Percentiles rank a stretch among this genome's conserved stretches.
These are phyloP conservation scores for Suhomyces taliae DNA, from an alignment of 1,139 yeast species.

Conservation along the genomic window DNA sequence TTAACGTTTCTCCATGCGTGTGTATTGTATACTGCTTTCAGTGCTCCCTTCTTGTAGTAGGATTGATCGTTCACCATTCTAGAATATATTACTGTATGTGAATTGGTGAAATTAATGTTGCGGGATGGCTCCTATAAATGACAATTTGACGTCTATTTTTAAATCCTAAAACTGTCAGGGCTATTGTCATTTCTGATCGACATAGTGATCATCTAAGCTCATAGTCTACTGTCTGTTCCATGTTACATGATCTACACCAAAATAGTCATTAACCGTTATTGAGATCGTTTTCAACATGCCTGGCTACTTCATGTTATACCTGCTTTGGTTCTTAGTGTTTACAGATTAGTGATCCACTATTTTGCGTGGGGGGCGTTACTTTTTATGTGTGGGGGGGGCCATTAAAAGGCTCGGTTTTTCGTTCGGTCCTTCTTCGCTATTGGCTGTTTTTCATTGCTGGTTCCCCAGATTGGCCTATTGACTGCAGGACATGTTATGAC, in stretches of 20 bases:
- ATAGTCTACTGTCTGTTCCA: no score
- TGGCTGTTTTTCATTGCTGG: background rate
- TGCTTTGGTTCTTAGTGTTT: no score
- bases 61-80: constrained; percentile 17
- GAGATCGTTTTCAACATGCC: no score
- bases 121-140: background rate
- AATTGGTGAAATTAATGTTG: background rate
- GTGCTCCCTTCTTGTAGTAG: constrained; percentile 25
- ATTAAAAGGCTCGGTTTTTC: no score
- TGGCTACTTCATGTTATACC: no score
- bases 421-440: background rate
- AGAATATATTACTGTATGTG: background rate
- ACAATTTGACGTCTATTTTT: background rate
- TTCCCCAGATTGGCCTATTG: background rate
- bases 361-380: no score
- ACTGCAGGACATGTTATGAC: background rate
- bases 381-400: no score
- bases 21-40: constrained; percentile 24
- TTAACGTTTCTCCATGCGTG: constrained; percentile 38
- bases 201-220: no score
- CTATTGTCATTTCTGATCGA: background rate
- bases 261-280: no score
- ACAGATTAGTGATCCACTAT: no score
- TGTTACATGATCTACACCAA: no score
- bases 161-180: background rate